These are phyloP conservation scores for Ilyonectria destructans DNA, from an alignment of 2,329 filamentous ascomycete genomes.

Conservation along the genomic window DNA sequence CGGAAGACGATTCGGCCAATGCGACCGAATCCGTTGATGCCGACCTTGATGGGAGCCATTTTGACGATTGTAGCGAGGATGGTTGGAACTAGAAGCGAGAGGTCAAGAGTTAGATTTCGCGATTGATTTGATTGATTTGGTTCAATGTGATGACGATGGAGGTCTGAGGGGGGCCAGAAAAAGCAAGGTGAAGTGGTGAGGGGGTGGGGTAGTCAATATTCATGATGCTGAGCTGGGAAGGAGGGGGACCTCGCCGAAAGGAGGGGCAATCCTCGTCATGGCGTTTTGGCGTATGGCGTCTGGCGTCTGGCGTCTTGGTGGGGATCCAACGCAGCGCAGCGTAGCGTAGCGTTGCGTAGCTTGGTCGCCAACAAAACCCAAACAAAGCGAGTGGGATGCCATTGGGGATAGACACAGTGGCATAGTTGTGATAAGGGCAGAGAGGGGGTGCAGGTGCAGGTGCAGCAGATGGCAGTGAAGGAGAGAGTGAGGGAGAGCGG, in stretches of 20 bases:
- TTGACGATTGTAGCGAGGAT: slow-evolving; percentile 44
- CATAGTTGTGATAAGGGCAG: neutral
- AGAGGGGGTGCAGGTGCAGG: slow-evolving; percentile 17
- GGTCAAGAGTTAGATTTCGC: slow-evolving; percentile 33
- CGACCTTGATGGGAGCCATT: slow-evolving; percentile 79
- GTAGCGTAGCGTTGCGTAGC: slow-evolving; percentile 1
- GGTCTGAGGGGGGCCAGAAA: slow-evolving; percentile 7
- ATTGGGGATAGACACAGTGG: neutral
- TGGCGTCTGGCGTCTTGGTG: slow-evolving; percentile 8
- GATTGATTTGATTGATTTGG: neutral
- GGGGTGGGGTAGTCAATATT: slow-evolving; percentile 48
- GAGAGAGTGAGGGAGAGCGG: slow-evolving; percentile 29
- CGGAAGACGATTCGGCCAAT: slow-evolving; percentile 99
- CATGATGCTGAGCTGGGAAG: slow-evolving; percentile 36
- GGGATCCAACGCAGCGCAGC: neutral
- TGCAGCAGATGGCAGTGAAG: slow-evolving; percentile 7
- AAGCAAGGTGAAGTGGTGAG: slow-evolving; percentile 36
- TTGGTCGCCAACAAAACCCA: slow-evolving; percentile 13
- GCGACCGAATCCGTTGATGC: slow-evolving; percentile 99
- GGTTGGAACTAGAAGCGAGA: slow-evolving; percentile 30
- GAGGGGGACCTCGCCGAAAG: slow-evolving; percentile 25
- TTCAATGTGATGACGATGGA: neutral
- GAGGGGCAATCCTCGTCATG: slow-evolving; percentile 27
- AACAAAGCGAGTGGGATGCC: neutral
- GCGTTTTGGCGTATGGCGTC: slow-evolving; percentile 9